Percentiles rank a stretch among this genome's conserved stretches.
Conservation (phyloP, 768 basidiomycete species). For the Tylopilus intermedius region DNA sequence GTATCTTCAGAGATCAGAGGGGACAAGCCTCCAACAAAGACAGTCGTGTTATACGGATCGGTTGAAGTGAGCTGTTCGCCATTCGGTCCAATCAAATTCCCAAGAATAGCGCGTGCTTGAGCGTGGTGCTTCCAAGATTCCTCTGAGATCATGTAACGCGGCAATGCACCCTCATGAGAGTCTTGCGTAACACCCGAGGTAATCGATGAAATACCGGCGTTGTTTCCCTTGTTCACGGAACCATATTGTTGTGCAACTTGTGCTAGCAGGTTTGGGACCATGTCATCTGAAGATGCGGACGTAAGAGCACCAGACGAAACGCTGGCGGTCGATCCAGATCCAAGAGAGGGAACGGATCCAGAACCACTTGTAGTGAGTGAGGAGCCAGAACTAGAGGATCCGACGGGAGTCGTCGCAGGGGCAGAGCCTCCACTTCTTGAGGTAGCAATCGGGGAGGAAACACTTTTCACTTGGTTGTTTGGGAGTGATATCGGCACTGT, state of each 20-base stretch:
- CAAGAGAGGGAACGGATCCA: slow-evolving; percentile 47
- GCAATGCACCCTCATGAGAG: slow-evolving; percentile 37
- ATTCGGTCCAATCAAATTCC: slow-evolving; percentile 80
- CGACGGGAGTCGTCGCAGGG: slow-evolving; percentile 30
- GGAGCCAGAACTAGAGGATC: slow-evolving; percentile 42
- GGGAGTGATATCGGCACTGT: slow-evolving; percentile 49
- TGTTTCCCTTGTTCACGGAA: slow-evolving; percentile 30
- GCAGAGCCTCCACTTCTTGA: slow-evolving; percentile 19
- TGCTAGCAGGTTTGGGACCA: slow-evolving; percentile 41
- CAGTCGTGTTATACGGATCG: slow-evolving; percentile 95
- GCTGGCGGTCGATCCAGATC: slow-evolving; percentile 43
- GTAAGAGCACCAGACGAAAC: slow-evolving; percentile 48
- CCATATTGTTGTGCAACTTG: slow-evolving; percentile 49
- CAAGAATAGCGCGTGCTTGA: slow-evolving; percentile 76
- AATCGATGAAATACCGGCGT: slow-evolving; percentile 27
- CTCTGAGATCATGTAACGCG: slow-evolving; percentile 58
- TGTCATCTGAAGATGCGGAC: slow-evolving; percentile 49
- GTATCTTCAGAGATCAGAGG: slow-evolving; percentile 90
- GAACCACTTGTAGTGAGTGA: slow-evolving; percentile 45
- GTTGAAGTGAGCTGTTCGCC: slow-evolving; percentile 83
- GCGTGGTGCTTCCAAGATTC: slow-evolving; percentile 84
- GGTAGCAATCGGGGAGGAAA: slow-evolving; percentile 63
- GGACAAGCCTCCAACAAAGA: slow-evolving; percentile 88
- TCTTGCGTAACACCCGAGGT: slow-evolving; percentile 39
- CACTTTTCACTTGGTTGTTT: slow-evolving; percentile 52